phyloP scores from a whole-genome alignment of 169 alveolate genomes.

The Eimeria acervulina region DNA sequence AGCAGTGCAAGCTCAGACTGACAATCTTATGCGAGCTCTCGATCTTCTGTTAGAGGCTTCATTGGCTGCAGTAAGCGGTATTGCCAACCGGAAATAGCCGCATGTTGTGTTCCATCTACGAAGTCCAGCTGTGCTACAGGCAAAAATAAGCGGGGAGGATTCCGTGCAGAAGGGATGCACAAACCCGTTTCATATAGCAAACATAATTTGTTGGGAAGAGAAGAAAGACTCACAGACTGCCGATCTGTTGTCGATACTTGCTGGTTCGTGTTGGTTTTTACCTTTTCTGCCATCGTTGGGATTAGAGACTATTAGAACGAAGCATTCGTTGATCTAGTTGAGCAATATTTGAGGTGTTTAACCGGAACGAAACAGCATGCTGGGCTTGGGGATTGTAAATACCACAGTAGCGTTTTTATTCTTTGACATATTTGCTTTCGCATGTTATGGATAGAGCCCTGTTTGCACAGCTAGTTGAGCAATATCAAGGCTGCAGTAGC shows the following conservation, averaged over 20 bases:
- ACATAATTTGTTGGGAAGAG: not conserved
- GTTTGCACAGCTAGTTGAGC: not conserved
- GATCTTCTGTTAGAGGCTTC: no score
- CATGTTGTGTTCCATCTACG: not conserved
- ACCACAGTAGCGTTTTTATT: no score
- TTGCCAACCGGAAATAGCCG: not conserved
- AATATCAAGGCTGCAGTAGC: not conserved
- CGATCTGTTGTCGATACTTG: not conserved
- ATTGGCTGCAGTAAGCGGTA: not conserved
- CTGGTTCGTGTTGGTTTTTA: no score
- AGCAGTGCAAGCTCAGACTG: not conserved
- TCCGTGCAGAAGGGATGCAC: not conserved
- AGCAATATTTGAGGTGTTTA: no score
- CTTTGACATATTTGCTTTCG: no score
- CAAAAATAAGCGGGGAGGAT: not conserved
- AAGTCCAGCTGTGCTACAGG: not conserved
- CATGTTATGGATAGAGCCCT: not conserved
- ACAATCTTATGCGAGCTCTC: not conserved
- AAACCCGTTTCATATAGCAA: not conserved
- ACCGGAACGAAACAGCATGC: no score
- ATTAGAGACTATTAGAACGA: not conserved
- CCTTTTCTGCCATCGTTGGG: not conserved
- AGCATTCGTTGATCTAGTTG: no score
- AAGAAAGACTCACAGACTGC: not conserved
- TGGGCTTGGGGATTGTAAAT: no score